Evolutionary conservation across 2,329 filamentous ascomycete species (phyloP).

Genomic region (Penicillium digitatum): DNA sequence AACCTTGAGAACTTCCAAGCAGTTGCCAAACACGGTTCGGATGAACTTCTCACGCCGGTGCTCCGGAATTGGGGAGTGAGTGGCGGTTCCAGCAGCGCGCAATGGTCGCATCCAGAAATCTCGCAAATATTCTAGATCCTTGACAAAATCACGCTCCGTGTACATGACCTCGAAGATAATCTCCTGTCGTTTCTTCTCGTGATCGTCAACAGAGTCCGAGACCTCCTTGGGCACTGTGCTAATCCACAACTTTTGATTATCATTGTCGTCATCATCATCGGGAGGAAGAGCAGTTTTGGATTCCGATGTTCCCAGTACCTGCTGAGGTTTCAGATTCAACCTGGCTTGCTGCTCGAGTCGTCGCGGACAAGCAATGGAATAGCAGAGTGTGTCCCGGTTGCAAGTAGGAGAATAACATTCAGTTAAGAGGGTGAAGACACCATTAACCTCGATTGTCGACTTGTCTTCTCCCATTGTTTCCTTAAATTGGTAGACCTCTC

Average conservation of each 20-base stretch:
- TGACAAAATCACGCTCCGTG: conserved; percentile 97
- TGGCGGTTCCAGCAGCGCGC: conserved; percentile 61
- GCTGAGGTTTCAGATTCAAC: conserved; percentile 87
- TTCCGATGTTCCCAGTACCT: conserved; percentile 71
- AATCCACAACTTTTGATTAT: conserved; percentile 99
- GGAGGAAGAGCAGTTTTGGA: conserved; percentile 64
- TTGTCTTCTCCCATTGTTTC: conserved; percentile 82
- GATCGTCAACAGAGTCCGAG: conserved; percentile 81
- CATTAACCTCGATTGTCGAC: conserved; percentile 70
- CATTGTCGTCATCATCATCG: conserved; percentile 74
- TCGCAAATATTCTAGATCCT: conserved; percentile 92
- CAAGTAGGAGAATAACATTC: conserved; percentile 99
- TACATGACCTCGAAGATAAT: conserved; percentile 99
- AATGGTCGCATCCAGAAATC: conserved; percentile 98
- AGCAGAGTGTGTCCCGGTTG: conserved; percentile 90
- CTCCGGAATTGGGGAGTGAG: conserved; percentile 79
- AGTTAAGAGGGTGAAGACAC: conserved; percentile 91
- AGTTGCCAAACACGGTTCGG: conserved; percentile 91
- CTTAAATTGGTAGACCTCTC: conserved; percentile 94
- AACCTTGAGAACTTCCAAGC: conserved; percentile 87
- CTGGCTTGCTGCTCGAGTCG: conserved; percentile 91
- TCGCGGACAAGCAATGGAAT: conserved; percentile 94
- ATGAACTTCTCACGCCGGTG: conserved; percentile 86
- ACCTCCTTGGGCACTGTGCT: conserved; percentile 96
- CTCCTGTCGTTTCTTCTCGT: conserved; percentile 95